A percentile compares a stretch with the other conserved stretches of the same genome.
Conservation (phyloP, 2,329 filamentous ascomycete species). For the Aspergillus costaricaensis region DNA sequence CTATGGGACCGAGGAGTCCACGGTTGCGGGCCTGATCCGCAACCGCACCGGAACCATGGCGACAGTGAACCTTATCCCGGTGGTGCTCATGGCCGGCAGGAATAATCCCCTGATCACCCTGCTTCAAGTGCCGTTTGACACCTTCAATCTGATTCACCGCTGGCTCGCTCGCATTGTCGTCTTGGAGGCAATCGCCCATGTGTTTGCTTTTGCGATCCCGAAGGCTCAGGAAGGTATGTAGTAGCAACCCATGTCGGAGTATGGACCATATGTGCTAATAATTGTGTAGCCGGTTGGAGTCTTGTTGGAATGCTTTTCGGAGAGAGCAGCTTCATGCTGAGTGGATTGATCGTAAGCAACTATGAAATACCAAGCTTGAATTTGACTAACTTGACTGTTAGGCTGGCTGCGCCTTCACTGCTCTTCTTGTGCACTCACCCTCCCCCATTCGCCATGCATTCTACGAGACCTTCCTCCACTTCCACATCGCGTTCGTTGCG, state of each 20-base stretch:
- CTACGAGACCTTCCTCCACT: constrained; percentile 92
- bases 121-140: constrained; percentile 47
- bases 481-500: constrained; percentile 76
- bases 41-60: constrained; percentile 48
- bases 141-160: constrained; percentile 66
- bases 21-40: constrained; percentile 42
- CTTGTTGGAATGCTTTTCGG: constrained; percentile 33
- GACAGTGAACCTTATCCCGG: constrained; percentile 47
- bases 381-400: constrained; percentile 21
- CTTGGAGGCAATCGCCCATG: constrained; percentile 69
- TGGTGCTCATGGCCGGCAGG: constrained; percentile 45
- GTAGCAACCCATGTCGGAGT: not conserved
- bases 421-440: constrained; percentile 69
- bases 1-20: constrained; percentile 36
- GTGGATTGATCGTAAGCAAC: constrained; percentile 48
- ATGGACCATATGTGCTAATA: constrained; percentile 46
- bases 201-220: constrained; percentile 72
- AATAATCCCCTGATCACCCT: constrained; percentile 48
- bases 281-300: constrained; percentile 46
- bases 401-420: constrained; percentile 58
- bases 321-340: constrained; percentile 38
- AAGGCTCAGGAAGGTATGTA: constrained; percentile 50
- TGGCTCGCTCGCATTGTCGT: constrained; percentile 76
- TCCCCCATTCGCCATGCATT: constrained; percentile 89
- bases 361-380: not conserved